Evolutionary conservation across 176 grass and related monocot genomes (phyloP), one percentile per base, ranked within the genome.

Genomic region (Oryza meridionalis): DNA sequence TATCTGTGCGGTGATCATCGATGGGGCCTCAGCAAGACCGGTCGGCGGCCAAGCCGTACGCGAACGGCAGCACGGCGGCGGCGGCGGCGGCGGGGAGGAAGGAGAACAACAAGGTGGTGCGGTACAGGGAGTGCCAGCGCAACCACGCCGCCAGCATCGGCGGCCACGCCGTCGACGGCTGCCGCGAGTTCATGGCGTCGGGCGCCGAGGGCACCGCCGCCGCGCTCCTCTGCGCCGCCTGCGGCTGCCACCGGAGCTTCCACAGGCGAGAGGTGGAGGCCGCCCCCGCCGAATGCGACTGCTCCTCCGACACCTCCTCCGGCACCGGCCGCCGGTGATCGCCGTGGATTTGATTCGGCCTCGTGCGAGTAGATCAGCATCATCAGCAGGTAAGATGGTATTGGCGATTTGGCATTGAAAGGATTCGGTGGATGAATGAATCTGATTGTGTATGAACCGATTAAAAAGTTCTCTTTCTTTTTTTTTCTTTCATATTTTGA

Each of bases 201-300:
- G 88, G 85, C 1, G 64, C 83, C 9, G 91, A 76, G 64, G 91
- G 88, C 13, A 82, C 81, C 49, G 55, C 77, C 9, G 65, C 37
- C 24, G 91, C 85, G 64, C 73, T 93, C 32, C 8, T 69, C 15
- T 93, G 91, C 74, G 91, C 88, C 64, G 91, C 91, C 65, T 93
- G 91, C 78, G 37, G 47, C 63, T 93, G 88, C 91, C 91, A 93
- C 91, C 85, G 91, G 38, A 93, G 88, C 91, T 93, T 93, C 88
- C 91, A 93, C 92, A 69, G 81, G 77, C 82, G 88, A 24, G 88
- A 90, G 88, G 86, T 90, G 51, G 86, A 86, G 75, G 47, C 14
- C 47, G 14, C 47, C 47, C 7, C 33, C 4, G 33, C 79, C 51
- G 82, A 88, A 10, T 44, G 63, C 63, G 84, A 79, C 55, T 80